phyloP scores from a whole-genome alignment of 768 basidiomycete species.

The Lentinula aciculospora region DNA sequence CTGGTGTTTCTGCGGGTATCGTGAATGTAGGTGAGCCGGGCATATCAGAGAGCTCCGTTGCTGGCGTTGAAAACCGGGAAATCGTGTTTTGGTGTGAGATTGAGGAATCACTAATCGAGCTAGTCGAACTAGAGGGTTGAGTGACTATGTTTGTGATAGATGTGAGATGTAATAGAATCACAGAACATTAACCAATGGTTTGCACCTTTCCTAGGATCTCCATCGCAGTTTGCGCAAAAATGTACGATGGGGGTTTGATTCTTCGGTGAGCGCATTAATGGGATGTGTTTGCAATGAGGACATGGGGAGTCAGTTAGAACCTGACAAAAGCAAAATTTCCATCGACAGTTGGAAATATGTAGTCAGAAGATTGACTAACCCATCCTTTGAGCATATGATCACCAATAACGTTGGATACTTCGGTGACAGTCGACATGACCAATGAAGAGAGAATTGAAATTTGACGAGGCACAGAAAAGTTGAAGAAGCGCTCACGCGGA shows the following conservation, averaged over 20 bases:
- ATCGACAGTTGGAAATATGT: background rate
- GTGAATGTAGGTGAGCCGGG: constrained; percentile 60
- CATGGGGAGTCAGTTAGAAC: constrained; percentile 65
- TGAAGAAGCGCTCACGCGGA: constrained; percentile 3
- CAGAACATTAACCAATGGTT: background rate
- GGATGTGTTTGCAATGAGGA: constrained; percentile 48
- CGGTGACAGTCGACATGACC: constrained; percentile 44
- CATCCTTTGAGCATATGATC: constrained; percentile 75
- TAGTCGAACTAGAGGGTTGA: constrained; percentile 14
- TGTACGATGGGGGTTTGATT: constrained; percentile 35
- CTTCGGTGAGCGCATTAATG: constrained; percentile 67
- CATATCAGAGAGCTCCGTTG: constrained; percentile 65
- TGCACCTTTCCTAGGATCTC: constrained; percentile 16
- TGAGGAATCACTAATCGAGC: constrained; percentile 38
- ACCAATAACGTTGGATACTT: constrained; percentile 60
- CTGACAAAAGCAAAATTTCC: constrained; percentile 22
- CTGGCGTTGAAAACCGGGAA: constrained; percentile 70
- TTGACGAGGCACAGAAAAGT: background rate
- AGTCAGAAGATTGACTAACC: constrained; percentile 34
- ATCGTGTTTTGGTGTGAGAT: constrained; percentile 29
- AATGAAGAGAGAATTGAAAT: background rate
- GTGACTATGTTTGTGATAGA: background rate
- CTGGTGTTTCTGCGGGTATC: constrained; percentile 60
- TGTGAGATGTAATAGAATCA: background rate
- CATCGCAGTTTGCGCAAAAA: constrained; percentile 65